phyloP scores from a whole-genome alignment of 176 grass and related monocot species.

The Phyllostachys edulis region DNA sequence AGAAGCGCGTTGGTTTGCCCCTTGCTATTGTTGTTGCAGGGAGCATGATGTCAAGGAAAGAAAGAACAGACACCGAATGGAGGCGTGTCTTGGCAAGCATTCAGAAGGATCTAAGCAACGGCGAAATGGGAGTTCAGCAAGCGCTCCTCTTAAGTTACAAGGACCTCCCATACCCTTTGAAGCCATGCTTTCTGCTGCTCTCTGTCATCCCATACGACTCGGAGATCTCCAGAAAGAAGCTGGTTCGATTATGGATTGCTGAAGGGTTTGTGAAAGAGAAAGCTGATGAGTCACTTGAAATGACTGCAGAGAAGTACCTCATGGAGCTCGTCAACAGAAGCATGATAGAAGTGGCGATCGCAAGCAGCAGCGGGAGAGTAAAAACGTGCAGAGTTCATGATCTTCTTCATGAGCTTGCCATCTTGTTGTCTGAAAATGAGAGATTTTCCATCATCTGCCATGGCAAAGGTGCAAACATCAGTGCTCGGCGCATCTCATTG shows the following conservation, averaged over 20 bases:
- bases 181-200: constrained; percentile 48
- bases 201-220: constrained; percentile 39
- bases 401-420: constrained; percentile 44
- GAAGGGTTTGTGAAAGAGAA: constrained; percentile 52
- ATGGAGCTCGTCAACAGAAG: constrained; percentile 46
- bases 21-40: constrained; percentile 43
- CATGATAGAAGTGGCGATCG: constrained; percentile 27
- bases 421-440: constrained; percentile 33
- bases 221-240: constrained; percentile 37
- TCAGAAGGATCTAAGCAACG: constrained; percentile 24
- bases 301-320: constrained; percentile 51
- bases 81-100: constrained; percentile 32
- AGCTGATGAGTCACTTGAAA: constrained; percentile 38
- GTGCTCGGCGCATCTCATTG: constrained; percentile 18
- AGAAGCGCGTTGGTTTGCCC: constrained; percentile 45
- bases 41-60: constrained; percentile 42
- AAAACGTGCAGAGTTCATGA: constrained; percentile 44
- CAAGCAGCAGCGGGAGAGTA: constrained; percentile 30
- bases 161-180: constrained; percentile 35
- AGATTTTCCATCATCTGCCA: constrained; percentile 27
- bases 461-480: neutral
- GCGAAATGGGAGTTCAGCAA: constrained; percentile 27
- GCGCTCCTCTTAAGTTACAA: constrained; percentile 39
- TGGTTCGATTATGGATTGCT: constrained; percentile 46
- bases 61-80: constrained; percentile 25